Base-by-base conservation (phyloP, 768 basidiomycete species). In the Naganishia antarctica region DNA sequence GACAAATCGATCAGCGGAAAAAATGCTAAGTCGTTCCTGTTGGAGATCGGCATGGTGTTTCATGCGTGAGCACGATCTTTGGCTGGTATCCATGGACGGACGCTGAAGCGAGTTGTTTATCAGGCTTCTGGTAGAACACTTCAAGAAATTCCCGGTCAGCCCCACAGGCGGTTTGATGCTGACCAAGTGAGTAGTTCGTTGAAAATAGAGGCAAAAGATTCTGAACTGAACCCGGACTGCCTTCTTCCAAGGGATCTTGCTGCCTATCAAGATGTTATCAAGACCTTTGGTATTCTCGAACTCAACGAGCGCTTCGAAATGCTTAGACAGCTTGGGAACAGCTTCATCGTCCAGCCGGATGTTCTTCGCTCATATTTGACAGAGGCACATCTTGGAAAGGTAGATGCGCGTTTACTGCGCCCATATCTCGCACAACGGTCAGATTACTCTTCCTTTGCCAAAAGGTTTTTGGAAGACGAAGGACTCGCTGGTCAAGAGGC, bases 141-240 rank as follows among this genome's bases (percentile, higher is more conserved):
- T 96, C 62, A 88, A 89, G 73, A 97, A 91, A 78, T 98, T 97
- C 80, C 90, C 91, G 2, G 92, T 99, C 60, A 96, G 88, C 69
- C 92, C 93, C 0, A 91, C 92, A 0, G 96, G 96, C 44, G 96
- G 94, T 16, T 80, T 99, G 58, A 94, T 98, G 90, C 86, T 99
- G 43, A 94, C 96, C 25, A 99, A 98, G 92, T 93, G 68, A 66
- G 86, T 68, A 12, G 29, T 37, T 26, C 34, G 6, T 43, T 43
- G 25, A 25, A 2, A 11, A 49, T 0, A 4, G 13, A 18, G 5
- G 21, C 45, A 13, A 29, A 12, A 13, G 67, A 4, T 31, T 41
- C 23, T 57, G 40, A 29, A 15, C n/a, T 7, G 43, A 44, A 44
- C 43, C 16, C 21, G 45, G 4, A 9, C 26, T 66, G 5, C 16